Base-by-base conservation (phyloP, 345 rosid species). In the Arabis alpina region DNA sequence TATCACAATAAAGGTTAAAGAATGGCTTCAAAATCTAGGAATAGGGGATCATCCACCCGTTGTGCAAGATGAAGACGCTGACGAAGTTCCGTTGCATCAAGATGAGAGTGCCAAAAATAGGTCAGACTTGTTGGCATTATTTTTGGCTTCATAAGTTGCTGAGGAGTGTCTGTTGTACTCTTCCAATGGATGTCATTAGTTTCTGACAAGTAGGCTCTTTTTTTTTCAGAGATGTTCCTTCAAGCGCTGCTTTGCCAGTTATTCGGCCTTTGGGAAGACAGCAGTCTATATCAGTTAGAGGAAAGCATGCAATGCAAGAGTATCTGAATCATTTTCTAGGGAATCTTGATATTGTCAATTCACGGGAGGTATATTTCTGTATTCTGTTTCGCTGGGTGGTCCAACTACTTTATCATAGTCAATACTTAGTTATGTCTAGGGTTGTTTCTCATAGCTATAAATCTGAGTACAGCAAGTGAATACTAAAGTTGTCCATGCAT, bases 1-100 rank as follows among this genome's bases (percentile, higher is more conserved):
- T 70, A 68, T 77, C 79, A 72, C 70, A 76, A 87, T 76, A 81
- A 89, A 93, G 98, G 98, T 93, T 86, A 93, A 89, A 93, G 98
- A 91, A 78, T 93, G 98, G 98, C 98, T 93, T 83, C 96, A 91
- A 87, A 91, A 91, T 89, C 96, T 93, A 83, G 98, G 97, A 88
- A 86, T 93, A 42, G 98, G 94, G 76, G 98, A 93, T 67, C 85
- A 89, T 56, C 30, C 84, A 25, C 83, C 82, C 4, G 84, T 78
- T 41, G 82, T 83, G 70, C 96, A 88, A 65, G 99, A 91, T 39
- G 95, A 94, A 52, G 87, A 82, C 66, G 95, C 86, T 50, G 98
- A 94, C 34, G 99, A 85, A 61, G 74, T 84, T 49, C 85, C 82
- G 1, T 64, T 91, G 52, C 88, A 85, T 81, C 86, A 81, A 28